Percentiles rank a stretch among this genome's conserved stretches.
Evolutionary conservation across 139 green algal genomes (phyloP).

Genomic region (Astrephomene gubernaculifera): DNA sequence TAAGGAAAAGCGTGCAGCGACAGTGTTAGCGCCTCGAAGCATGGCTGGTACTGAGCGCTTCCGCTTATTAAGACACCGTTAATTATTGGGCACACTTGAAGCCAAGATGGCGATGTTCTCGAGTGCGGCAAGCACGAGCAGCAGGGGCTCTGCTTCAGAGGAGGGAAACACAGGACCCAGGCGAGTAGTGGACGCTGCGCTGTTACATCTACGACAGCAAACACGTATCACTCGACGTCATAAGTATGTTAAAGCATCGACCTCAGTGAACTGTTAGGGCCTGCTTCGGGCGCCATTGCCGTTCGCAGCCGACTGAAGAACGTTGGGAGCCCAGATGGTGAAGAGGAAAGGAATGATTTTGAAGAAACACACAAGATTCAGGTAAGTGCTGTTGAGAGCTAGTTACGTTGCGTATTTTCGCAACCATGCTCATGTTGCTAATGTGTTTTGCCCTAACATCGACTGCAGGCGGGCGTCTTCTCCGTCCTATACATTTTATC

Average conservation of each 20-base stretch:
- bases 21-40: too few species aligned
- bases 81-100: too few species aligned
- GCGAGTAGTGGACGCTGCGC: neutral
- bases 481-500: slow-evolving; percentile 40
- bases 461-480: slow-evolving; percentile 42
- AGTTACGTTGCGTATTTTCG: too few species aligned
- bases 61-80: too few species aligned
- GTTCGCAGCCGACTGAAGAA: slow-evolving; percentile 25
- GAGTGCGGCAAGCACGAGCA: slow-evolving; percentile 20
- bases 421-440: too few species aligned
- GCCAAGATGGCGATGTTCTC: slow-evolving; percentile 31
- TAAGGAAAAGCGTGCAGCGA: too few species aligned
- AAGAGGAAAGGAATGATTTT: slow-evolving; percentile 38
- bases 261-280: too few species aligned
- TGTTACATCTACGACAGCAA: too few species aligned
- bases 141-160: slow-evolving; percentile 4
- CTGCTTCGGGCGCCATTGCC: neutral
- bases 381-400: neutral
- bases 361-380: slow-evolving; percentile 44
- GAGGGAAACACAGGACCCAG: slow-evolving; percentile 13
- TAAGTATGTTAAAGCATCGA: neutral
- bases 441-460: too few species aligned
- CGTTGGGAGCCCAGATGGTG: slow-evolving; percentile 1
- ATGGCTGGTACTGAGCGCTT: too few species aligned
- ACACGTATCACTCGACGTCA: too few species aligned